A percentile compares a stretch with the other conserved stretches of the same genome.
phyloP scores from a whole-genome alignment of 2,329 filamentous ascomycete genomes.

The Colletotrichum truncatum region DNA sequence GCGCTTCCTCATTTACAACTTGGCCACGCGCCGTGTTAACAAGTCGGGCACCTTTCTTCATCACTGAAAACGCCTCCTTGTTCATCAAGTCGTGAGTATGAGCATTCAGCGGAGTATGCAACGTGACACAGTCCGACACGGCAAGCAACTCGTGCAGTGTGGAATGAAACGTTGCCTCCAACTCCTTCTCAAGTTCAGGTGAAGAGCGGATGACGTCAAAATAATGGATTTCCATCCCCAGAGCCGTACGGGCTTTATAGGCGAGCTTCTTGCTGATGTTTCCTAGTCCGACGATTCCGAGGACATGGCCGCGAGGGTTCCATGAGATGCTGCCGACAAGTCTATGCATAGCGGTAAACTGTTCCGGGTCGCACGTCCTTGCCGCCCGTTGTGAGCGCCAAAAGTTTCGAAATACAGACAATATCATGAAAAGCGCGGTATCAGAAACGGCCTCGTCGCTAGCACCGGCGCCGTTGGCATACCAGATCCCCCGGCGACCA shows the following conservation, averaged over 20 bases:
- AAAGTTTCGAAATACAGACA: conserved; percentile 60
- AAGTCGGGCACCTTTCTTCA: conserved; percentile 57
- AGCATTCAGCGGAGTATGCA: conserved; percentile 43
- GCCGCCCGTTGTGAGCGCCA: conserved; percentile 56
- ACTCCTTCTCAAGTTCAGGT: conserved; percentile 38
- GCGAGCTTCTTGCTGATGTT: conserved; percentile 57
- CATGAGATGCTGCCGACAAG: conserved; percentile 55
- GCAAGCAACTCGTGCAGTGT: conserved; percentile 38
- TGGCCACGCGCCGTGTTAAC: conserved; percentile 63
- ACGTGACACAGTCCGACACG: conserved; percentile 42
- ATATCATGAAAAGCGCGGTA: conserved; percentile 50
- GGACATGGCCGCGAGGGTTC: conserved; percentile 55
- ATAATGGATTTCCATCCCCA: conserved; percentile 66
- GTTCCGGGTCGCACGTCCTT: conserved; percentile 46
- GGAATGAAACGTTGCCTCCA: conserved; percentile 40
- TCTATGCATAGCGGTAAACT: conserved; percentile 53
- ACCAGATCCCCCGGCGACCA: conserved; percentile 46
- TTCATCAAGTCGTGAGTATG: conserved; percentile 38
- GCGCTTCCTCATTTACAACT: conserved; percentile 59
- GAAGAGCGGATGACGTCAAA: conserved; percentile 50
- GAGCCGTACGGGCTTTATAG: conserved; percentile 49
- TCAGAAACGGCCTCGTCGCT: conserved; percentile 55
- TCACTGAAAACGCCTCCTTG: conserved; percentile 47
- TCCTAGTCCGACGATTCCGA: conserved; percentile 64
- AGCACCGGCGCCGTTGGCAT: conserved; percentile 52